phyloP scores from a whole-genome alignment of 169 alveolate species.

The Eimeria maxima region DNA sequence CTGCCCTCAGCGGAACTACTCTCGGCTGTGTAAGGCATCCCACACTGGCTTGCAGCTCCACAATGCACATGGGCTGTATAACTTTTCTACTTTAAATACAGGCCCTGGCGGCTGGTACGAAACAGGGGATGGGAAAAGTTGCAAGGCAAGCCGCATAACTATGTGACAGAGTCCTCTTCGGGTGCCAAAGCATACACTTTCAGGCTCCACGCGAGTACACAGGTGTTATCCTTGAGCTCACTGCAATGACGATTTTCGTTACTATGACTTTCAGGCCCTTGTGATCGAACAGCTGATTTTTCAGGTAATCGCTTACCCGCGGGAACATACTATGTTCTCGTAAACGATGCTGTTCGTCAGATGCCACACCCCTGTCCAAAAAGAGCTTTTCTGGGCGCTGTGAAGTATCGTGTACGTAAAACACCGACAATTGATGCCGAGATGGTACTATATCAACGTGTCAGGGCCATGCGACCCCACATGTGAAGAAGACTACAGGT shows the following conservation, averaged over 20 bases:
- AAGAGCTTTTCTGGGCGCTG: slow-evolving; percentile 56
- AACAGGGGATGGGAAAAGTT: slow-evolving; percentile 62
- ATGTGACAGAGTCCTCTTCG: background rate
- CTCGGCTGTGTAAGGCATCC: slow-evolving; percentile 25
- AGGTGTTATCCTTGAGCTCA: background rate
- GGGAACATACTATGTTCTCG: background rate
- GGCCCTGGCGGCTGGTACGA: slow-evolving; percentile 73
- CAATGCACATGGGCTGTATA: background rate
- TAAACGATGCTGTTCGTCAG: background rate
- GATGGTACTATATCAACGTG: background rate
- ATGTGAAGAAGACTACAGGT: slow-evolving; percentile 70
- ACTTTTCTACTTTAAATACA: background rate
- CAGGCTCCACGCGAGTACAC: slow-evolving; percentile 49
- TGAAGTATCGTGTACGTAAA: slow-evolving; percentile 36
- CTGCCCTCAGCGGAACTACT: slow-evolving; percentile 47
- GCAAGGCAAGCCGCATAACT: slow-evolving; percentile 59
- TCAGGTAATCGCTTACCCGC: background rate
- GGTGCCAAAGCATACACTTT: background rate
- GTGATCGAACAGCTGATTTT: slow-evolving; percentile 65
- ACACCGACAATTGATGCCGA: background rate
- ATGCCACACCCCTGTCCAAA: slow-evolving; percentile 60
- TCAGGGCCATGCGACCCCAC: slow-evolving; percentile 62
- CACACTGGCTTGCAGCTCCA: background rate
- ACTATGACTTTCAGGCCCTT: slow-evolving; percentile 13
- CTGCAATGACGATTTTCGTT: background rate